A percentile compares a stretch with the other conserved stretches of the same genome.
phyloP scores from a whole-genome alignment of 2,329 filamentous ascomycete species.

The Aspergillus ruber region DNA sequence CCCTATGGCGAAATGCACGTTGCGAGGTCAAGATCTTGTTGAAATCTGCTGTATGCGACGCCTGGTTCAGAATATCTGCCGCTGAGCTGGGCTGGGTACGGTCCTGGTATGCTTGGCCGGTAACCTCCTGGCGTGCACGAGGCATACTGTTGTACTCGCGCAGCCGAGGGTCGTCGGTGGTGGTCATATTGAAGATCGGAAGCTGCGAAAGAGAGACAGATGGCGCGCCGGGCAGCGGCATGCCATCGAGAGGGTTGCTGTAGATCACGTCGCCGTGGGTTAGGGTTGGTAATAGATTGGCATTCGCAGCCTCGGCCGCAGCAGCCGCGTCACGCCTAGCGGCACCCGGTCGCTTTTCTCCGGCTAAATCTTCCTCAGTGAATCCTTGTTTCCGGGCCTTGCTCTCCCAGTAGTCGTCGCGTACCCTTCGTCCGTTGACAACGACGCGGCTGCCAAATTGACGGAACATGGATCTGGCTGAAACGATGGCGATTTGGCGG shows the following conservation, averaged over 20 bases:
- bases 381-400: slow-evolving; percentile 97
- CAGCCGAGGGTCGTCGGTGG: slow-evolving; percentile 68
- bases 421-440: slow-evolving; percentile 77
- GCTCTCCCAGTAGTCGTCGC: slow-evolving; percentile 98
- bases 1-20: slow-evolving; percentile 70
- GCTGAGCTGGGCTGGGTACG: slow-evolving; percentile 69
- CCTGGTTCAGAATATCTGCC: slow-evolving; percentile 76
- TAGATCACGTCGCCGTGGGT: slow-evolving; percentile 85
- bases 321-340: slow-evolving; percentile 80
- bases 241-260: slow-evolving; percentile 65
- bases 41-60: slow-evolving; percentile 81
- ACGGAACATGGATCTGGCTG: slow-evolving; percentile 94
- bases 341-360: slow-evolving; percentile 90
- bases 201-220: slow-evolving; percentile 63
- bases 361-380: slow-evolving; percentile 90
- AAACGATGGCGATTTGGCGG: slow-evolving; percentile 97
- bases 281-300: slow-evolving; percentile 53
- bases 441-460: slow-evolving; percentile 96
- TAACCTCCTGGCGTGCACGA: slow-evolving; percentile 81
- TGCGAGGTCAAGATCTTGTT: slow-evolving; percentile 79
- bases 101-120: slow-evolving; percentile 82
- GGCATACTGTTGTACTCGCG: slow-evolving; percentile 79
- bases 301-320: slow-evolving; percentile 59
- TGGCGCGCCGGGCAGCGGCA: slow-evolving; percentile 64
- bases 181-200: slow-evolving; percentile 76